A percentile compares a stretch with the other conserved stretches of the same genome.
Conservation (phyloP, 257 asterid species). For the Nicotiana tabacum region DNA sequence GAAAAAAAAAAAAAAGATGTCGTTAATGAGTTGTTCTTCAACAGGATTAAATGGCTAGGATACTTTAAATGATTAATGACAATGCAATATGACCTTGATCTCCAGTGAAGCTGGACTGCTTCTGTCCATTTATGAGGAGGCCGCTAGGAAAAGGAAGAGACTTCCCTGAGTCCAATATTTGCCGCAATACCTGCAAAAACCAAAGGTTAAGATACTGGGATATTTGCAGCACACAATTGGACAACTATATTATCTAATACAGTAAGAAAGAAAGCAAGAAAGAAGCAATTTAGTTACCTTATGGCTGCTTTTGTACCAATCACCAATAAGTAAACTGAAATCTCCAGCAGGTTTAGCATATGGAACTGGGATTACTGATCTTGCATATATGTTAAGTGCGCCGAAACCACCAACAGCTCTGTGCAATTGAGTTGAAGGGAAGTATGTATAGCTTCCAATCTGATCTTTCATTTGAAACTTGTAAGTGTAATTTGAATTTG, state of each 20-base stretch:
- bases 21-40: neutral
- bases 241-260: neutral
- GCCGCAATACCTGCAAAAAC: constrained; percentile 59
- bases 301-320: constrained; percentile 73
- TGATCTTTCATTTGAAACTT: constrained; percentile 92
- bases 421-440: constrained; percentile 88
- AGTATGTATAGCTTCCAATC: constrained; percentile 86
- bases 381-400: constrained; percentile 63
- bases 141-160: constrained; percentile 74
- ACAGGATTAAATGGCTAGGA: too few relatives aligned
- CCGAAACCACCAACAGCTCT: constrained; percentile 90
- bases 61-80: too few relatives aligned
- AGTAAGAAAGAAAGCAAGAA: neutral
- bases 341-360: constrained; percentile 78
- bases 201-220: neutral
- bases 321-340: constrained; percentile 76
- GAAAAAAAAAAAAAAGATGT: neutral
- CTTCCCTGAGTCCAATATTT: constrained; percentile 69
- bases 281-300: constrained; percentile 35
- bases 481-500: constrained; percentile 70
- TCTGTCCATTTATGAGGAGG: constrained; percentile 70
- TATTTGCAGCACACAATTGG: neutral
- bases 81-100: constrained; percentile 49
- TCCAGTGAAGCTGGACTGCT: constrained; percentile 52
- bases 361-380: constrained; percentile 93